Evolutionary conservation across 2,329 filamentous ascomycete species (phyloP), one percentile per base, ranked within the genome.

Genomic region (Colletotrichum lini): DNA sequence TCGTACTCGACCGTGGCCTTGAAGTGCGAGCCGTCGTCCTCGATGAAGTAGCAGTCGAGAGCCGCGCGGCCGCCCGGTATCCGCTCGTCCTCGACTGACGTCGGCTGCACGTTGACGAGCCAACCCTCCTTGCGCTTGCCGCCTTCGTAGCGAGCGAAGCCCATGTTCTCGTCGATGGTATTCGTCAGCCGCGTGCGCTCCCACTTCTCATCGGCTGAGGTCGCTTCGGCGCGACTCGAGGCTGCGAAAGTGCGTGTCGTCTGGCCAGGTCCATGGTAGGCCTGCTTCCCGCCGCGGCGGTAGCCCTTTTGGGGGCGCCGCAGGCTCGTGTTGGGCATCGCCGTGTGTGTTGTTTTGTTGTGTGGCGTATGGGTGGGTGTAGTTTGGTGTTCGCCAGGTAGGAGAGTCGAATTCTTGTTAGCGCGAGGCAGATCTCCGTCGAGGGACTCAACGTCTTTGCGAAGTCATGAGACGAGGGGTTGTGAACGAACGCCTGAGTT

Each of bases 1-100:
- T 98, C 95, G 80, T 98, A 98, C 83, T 98, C 94, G 74, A 99
- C 84, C 0, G 95, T 98, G 13, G 96, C 95, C 81, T 99, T 99
- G 88, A 99, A 99, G 6, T 93, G 96, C 59, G 92, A 90, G 16
- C 94, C 89, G 77, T 97, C 93, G 70, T 96, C 94, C 77, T 95
- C 94, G 71, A 99, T 92, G 82, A 99, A 99, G 85, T 98, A 99
- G 83, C 95, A 98, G 83, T 99, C 96, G 67, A 99, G 90, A 10
- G 94, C 96, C 1, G 96, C 93, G 74, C 94, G 91, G 47, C 96
- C 96, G 71, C 94, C 94, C 1, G 93, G 92, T 56, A 93, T 88
- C 76, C 94, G 93, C 18, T 95, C 89, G 79, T 98, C 96, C 80
- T 98, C 87, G 85, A 99, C 88, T 15, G 91, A 90, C 0, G 96